A percentile compares a stretch with the other conserved stretches of the same genome.
These are phyloP conservation scores for Thermochaetoides dissita DNA, from an alignment of 2,329 filamentous ascomycete species.

Conservation along the genomic window DNA sequence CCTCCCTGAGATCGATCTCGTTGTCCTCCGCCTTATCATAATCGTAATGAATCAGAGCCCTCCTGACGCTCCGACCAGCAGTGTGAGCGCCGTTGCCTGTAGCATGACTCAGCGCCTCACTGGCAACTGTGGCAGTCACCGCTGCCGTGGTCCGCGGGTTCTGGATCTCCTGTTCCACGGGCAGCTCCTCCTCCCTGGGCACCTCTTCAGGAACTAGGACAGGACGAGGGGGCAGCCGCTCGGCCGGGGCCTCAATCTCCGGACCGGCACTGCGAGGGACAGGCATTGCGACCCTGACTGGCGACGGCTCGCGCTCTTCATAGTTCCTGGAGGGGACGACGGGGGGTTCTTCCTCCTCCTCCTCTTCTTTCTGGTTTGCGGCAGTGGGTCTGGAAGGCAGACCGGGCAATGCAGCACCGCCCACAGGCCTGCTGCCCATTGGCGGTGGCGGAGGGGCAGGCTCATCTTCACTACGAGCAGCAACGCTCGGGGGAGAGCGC, in stretches of 20 bases:
- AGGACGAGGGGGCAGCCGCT: constrained; percentile 40
- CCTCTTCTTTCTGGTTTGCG: constrained; percentile 43
- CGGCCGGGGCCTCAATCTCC: constrained; percentile 32
- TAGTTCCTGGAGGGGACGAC: constrained; percentile 20
- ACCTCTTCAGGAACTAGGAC: constrained; percentile 39
- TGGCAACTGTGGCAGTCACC: constrained; percentile 39
- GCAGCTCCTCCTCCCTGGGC: constrained; percentile 49
- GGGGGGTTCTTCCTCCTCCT: constrained; percentile 26
- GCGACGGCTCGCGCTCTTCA: constrained; percentile 44
- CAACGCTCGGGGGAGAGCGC: constrained; percentile 21
- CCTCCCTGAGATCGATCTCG: constrained; percentile 80
- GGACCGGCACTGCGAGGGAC: constrained; percentile 51
- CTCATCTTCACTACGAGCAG: constrained; percentile 29
- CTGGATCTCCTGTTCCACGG: constrained; percentile 48
- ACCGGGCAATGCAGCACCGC: constrained; percentile 66
- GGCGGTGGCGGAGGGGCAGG: constrained; percentile 49
- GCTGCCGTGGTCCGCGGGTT: constrained; percentile 46
- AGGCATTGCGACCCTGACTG: constrained; percentile 75
- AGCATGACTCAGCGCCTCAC: constrained; percentile 22
- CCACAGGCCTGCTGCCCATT: constrained; percentile 53
- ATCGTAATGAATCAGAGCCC: constrained; percentile 77
- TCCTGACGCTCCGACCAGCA: constrained; percentile 38
- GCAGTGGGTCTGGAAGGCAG: constrained; percentile 47
- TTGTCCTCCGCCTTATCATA: constrained; percentile 98
- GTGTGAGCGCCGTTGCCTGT: constrained; percentile 4